Evolutionary conservation across 129 eudicot genomes (phyloP).

Genomic region (Arctium lappa): DNA sequence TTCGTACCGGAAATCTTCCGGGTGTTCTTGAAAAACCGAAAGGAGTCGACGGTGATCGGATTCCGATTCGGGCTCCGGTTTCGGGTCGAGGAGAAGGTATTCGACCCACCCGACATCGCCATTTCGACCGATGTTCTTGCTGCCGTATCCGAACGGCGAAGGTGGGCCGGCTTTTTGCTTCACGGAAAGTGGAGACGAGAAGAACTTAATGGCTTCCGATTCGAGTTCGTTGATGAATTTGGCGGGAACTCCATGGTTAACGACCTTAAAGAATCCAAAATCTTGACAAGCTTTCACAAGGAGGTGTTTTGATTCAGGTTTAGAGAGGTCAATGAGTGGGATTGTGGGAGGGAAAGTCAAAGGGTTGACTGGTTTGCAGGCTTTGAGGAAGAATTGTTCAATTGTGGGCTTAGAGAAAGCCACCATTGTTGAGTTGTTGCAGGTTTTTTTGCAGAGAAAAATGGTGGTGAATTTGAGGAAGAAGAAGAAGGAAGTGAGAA

Average conservation of each 20-base stretch:
- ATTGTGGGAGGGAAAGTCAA: conserved; percentile 26
- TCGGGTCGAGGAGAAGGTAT: conserved; percentile 59
- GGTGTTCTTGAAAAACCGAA: conserved; percentile 36
- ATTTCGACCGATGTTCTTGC: conserved; percentile 57
- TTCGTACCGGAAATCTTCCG: conserved; percentile 49
- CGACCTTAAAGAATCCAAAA: conserved; percentile 69
- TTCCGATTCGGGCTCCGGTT: conserved; percentile 22
- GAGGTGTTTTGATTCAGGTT: conserved; percentile 57
- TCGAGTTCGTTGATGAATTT: conserved; percentile 56
- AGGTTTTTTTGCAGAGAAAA: background rate
- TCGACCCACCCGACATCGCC: conserved; percentile 90
- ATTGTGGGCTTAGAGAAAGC: conserved; percentile 48
- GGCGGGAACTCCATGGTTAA: conserved; percentile 61
- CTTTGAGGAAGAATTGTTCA: conserved; percentile 37
- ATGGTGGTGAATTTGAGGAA: background rate
- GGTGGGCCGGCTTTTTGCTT: conserved; percentile 63
- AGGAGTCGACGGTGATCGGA: conserved; percentile 15
- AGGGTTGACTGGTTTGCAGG: conserved; percentile 38
- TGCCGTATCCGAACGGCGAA: conserved; percentile 78
- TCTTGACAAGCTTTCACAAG: conserved; percentile 76
- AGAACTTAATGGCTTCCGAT: conserved; percentile 60
- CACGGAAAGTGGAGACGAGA: conserved; percentile 48
- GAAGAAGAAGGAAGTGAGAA: conserved; percentile 17
- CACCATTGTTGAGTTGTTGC: conserved; percentile 45
- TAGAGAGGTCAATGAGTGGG: conserved; percentile 75